Evolutionary conservation across 768 basidiomycete genomes (phyloP), one percentile per base, ranked within the genome.

Genomic region (Chiua virens): DNA sequence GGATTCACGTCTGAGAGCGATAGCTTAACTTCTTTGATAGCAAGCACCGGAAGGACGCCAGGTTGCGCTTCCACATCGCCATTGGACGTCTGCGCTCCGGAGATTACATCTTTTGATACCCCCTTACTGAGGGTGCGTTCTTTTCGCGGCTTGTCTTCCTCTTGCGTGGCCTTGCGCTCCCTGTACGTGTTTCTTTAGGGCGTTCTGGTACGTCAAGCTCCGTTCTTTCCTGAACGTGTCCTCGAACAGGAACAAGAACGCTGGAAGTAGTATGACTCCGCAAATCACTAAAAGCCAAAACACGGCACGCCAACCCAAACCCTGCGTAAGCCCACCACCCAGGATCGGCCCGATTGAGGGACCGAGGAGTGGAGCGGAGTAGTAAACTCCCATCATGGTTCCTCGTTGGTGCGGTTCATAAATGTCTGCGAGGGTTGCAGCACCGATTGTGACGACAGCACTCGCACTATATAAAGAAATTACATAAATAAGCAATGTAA

Each of bases 211-310:
- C 1, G 82, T 76, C 15, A 87, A 68, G 50, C 92, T 94, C 34
- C 94, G 83, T 60, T 95, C 90, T 54, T 78, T 76, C 28, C 93
- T 79, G 71, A 89, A 95, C 0, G 91, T 92, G 62, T 97, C 92
- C 48, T 79, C 79, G 74, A 93, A 90, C 61, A 85, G 70, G n/a
- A 85, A 64, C 30, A 88, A 51, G 66, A 91, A 90, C 15, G 76
- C 70, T 20, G 80, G 35, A 50, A 81, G 73, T 49, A 78, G 80
- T 14, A 75, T 39, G 0, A 81, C 83, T 6, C 80, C 79, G 56
- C 84, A 77, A 25, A 86, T 84, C 2, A 79, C 74, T 32, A 94
- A 75, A 64, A 94, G 92, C 81, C 89, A 94, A 69, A 96, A 92
- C 1, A 88, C 80, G 1, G 86, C 83, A 30, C 92, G 80, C 94